Evolutionary conservation across 768 basidiomycete genomes (phyloP), one percentile per base, ranked within the genome.

Genomic region (Cystofilobasidium ferigula): DNA sequence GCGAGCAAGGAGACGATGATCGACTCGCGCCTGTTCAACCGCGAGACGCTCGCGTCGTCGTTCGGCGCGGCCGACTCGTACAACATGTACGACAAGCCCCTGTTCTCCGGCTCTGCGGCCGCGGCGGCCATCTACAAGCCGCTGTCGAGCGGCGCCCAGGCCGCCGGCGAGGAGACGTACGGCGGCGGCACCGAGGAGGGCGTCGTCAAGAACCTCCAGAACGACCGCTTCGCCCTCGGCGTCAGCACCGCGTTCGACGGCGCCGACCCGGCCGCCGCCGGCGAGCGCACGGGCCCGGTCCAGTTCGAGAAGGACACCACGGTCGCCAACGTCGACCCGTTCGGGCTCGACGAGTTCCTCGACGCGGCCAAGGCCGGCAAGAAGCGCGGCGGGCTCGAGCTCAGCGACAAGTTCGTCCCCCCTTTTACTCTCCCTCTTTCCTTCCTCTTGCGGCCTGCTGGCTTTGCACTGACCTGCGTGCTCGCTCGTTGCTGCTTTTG

Each of bases 61-160:
- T 97, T 98, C 76, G 95, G 83, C 36, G 88, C 89, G 70, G 90
- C 94, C 38, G 95, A 98, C 61, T 81, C 83, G n/a, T 98, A 98
- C 78, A 88, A 85, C 71, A 77, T 99, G 32, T 98, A 97, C 77
- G 95, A 99, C 75, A 84, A 84, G 58, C 92, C 94, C 3, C 79
- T 99, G 58, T 99, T 99, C 83, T 87, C 91, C 71, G 94, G 95
- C 1, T 94, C 93, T 2, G 85, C 87, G 5, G 94, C 94, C 22
- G 92, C 89, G 0, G 91, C 94, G n/a, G 95, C 95, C n/a, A 99
- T 99, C 71, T 99, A 99, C 81, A 94, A 93, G 76, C 89, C 94
- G 6, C 82, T 86, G 32, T 58, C 64, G 0, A 60, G 57, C 18
- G 32, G 38, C 8, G 66, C 51, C 20, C 59, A 67, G 34, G 66